A percentile compares a stretch with the other conserved stretches of the same genome.
Evolutionary conservation across 192 early-diverging fungal genomes (phyloP).

Genomic region (Lobosporangium transversale): DNA sequence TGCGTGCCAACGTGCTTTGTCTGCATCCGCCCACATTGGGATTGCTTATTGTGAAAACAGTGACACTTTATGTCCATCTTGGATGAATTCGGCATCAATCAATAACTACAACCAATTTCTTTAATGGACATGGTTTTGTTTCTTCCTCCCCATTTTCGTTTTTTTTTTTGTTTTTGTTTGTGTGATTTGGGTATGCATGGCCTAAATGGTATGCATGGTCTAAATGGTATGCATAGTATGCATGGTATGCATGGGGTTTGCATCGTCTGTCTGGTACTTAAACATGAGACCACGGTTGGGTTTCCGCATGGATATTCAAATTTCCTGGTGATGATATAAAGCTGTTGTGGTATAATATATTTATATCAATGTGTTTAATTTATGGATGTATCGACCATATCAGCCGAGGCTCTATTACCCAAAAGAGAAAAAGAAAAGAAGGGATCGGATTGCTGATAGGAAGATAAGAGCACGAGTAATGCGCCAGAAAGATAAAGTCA

Average conservation of each 20-base stretch:
- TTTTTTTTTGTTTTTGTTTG: conserved; percentile 2
- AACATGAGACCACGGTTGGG: not conserved
- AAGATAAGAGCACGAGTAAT: conserved; percentile 11
- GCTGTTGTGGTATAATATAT: not conserved
- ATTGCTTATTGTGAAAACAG: not conserved
- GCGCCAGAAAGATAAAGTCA: not conserved
- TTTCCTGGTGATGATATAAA: not conserved
- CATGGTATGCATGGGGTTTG: not conserved
- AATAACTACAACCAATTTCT: too few species aligned
- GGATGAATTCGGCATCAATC: too few species aligned
- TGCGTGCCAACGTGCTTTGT: not conserved
- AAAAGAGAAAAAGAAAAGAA: not conserved
- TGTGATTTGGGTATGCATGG: not conserved
- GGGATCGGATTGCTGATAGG: not conserved
- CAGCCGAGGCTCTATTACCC: too few species aligned
- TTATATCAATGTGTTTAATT: not conserved
- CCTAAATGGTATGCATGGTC: too few species aligned
- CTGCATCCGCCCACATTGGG: not conserved
- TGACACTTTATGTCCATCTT: not conserved
- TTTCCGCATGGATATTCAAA: not conserved
- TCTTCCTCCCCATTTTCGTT: not conserved
- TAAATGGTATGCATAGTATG: too few species aligned
- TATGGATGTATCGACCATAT: too few species aligned
- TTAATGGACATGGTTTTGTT: not conserved
- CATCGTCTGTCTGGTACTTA: not conserved